Percentiles rank a stretch among this genome's conserved stretches.
phyloP scores from a whole-genome alignment of 2,329 filamentous ascomycete genomes.

The Verticillium albo-atrum region DNA sequence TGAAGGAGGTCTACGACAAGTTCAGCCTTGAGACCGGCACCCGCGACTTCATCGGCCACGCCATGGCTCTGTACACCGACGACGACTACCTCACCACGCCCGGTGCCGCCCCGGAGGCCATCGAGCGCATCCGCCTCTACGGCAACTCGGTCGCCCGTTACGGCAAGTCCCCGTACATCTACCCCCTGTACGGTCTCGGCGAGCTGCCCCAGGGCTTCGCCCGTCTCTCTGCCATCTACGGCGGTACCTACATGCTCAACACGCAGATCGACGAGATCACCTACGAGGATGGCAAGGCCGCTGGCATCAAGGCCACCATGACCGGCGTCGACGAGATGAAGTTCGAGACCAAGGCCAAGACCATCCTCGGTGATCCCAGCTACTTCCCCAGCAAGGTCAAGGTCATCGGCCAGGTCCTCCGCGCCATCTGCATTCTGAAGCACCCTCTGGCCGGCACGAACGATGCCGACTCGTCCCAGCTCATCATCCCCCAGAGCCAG shows the following conservation, averaged over 20 bases:
- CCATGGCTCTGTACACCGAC: constrained; percentile 96
- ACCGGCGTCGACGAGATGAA: constrained; percentile 85
- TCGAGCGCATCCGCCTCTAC: constrained; percentile 91
- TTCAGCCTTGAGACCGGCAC: constrained; percentile 87
- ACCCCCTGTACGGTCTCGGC: constrained; percentile 94
- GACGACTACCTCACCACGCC: constrained; percentile 71
- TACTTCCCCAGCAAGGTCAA: constrained; percentile 92
- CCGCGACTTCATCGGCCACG: constrained; percentile 94
- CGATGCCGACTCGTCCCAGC: constrained; percentile 82
- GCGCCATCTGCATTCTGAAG: constrained; percentile 96
- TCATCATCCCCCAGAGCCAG: constrained; percentile 97
- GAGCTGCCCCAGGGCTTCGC: constrained; percentile 98
- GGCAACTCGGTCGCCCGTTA: constrained; percentile 97
- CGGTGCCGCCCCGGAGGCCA: constrained; percentile 75
- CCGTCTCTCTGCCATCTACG: constrained; percentile 95
- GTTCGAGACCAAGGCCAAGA: constrained; percentile 93
- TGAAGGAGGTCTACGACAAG: constrained; percentile 99
- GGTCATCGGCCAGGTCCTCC: constrained; percentile 84
- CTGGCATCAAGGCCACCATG: constrained; percentile 97
- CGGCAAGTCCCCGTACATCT: constrained; percentile 98
- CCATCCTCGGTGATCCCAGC: constrained; percentile 92
- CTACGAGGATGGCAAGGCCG: constrained; percentile 81
- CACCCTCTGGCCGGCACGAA: constrained; percentile 89
- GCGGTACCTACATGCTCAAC: constrained; percentile 99
- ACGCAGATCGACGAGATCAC: constrained; percentile 86